Base-by-base conservation (phyloP, 2,329 filamentous ascomycete genomes). In the Diaporthe longicolla region DNA sequence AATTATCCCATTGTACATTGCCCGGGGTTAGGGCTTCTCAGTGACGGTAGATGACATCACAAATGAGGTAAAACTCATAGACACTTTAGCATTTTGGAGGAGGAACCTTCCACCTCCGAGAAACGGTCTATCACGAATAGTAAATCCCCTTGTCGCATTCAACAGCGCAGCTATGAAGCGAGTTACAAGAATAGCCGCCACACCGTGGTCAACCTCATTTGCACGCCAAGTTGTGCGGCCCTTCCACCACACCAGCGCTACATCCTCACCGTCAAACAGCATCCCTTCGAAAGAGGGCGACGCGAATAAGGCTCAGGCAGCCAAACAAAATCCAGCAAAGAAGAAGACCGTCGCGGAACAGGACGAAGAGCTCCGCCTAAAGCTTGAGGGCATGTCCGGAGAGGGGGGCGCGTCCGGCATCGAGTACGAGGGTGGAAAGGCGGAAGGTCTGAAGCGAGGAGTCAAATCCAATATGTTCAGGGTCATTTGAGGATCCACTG, bases 401-500 rank as follows among this genome's bases (percentile, higher is more conserved):
- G 93, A 92, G 55, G 93, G 93, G 5, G 93, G 94, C 11, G 89
- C 88, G 35, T 86, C 92, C 4, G 94, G 93, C 0, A 84, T 95
- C 6, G 93, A 95, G 81, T 92, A 93, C 75, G 93, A 95, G 81
- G 88, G 94, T 77, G 94, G 94, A 0, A 88, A 92, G 80, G 90
- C 93, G 0, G 90, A 90, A 8, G 87, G 91, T 0, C 92, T 95
- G 88, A 95, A 94, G 83, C 86, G 93, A 66, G 88, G 91, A 48
- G 93, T 95, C 15, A 91, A 88, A 80, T 90, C 92, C 70, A 95
- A 95, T 78, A 95, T 95, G 93, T 95, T 95, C 80, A 86, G 93
- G 21, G 89, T 93, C 74, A 94, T 94, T 26, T 91, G 78, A 82
- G 21, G 63, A 86, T 32, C 17, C n/a, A 68, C 17, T 9, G 32